Evolutionary conservation across 139 green algal species (phyloP), one percentile per base, ranked within the genome.

Genomic region (Astrephomene gubernaculifera): DNA sequence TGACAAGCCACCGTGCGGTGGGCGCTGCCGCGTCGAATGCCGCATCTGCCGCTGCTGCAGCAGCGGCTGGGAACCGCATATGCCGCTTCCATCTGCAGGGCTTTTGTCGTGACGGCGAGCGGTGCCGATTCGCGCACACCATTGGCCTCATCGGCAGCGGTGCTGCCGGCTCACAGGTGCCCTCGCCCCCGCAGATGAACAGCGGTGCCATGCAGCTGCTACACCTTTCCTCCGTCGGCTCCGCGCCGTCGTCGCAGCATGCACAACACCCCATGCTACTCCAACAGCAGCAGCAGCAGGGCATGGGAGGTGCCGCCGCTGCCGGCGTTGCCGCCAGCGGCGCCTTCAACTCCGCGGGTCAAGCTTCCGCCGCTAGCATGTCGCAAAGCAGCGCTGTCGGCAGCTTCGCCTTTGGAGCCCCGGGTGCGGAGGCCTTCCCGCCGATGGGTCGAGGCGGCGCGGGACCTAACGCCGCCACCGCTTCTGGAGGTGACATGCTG

Each of bases 11-110:
- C n/a, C n/a, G n/a, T n/a, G n/a, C n/a, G n/a, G n/a, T n/a, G n/a
- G n/a, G n/a, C n/a, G n/a, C n/a, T n/a, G n/a, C n/a, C n/a, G 41
- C 69, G 27, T 39, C 61, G 41, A 8, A 3, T 38, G 31, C 35
- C n/a, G 19, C 35, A 43, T 49, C 27, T 10, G 36, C 24, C 38
- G 60, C 35, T 19, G 39, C 4, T 27, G 43, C 25, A 21, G 41
- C 38, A 1, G n/a, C 61, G 22, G 35, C 1, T n/a, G 41, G 6
- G 17, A 72, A 33, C 67, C 49, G 80, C 27, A 35, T 79, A 19
- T 86, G 80, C 52, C 80, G 80, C 45, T 78, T 79, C 52, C 60
- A 33, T 49, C 39, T 86, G 69, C 81, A 86, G 54, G 81, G 81
- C 41, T 80, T 39, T 53, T 86, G 81, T 69, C 81, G 81, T 6